phyloP scores from a whole-genome alignment of 208 protist species.

The Naegleria fowleri region DNA sequence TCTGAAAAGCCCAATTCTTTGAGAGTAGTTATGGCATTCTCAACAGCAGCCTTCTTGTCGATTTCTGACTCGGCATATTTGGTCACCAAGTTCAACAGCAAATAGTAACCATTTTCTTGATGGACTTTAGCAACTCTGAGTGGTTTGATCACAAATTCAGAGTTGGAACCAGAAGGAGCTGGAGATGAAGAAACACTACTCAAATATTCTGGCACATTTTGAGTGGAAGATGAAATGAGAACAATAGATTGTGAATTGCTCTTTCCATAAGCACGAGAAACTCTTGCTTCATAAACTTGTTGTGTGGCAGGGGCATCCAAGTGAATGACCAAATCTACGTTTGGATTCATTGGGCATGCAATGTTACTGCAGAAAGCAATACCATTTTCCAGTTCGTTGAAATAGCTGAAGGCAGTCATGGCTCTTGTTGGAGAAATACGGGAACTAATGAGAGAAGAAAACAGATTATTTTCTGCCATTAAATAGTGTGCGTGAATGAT shows the following conservation, averaged over 20 bases:
- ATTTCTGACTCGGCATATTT: neutral
- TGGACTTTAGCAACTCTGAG: neutral
- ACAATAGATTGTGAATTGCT: neutral
- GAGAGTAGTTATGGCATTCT: neutral
- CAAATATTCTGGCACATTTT: neutral
- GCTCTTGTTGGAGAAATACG: neutral
- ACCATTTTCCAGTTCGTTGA: neutral
- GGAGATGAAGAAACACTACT: neutral
- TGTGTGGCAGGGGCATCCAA: neutral
- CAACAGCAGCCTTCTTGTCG: neutral
- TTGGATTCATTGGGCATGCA: neutral
- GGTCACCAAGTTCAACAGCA: neutral
- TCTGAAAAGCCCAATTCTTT: neutral
- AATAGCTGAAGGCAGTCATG: neutral
- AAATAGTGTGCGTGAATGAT: neutral
- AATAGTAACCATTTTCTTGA: neutral
- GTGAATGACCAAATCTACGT: neutral
- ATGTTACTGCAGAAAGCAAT: neutral
- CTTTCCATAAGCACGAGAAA: neutral
- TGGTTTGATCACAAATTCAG: neutral
- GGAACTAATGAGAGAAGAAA: neutral
- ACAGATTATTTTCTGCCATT: neutral
- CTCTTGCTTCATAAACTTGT: neutral
- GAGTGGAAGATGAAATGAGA: neutral
- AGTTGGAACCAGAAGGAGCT: neutral